Evolutionary conservation across 805 yeast species (phyloP), one percentile per base, ranked within the genome.

Genomic region (Komagataella populi): DNA sequence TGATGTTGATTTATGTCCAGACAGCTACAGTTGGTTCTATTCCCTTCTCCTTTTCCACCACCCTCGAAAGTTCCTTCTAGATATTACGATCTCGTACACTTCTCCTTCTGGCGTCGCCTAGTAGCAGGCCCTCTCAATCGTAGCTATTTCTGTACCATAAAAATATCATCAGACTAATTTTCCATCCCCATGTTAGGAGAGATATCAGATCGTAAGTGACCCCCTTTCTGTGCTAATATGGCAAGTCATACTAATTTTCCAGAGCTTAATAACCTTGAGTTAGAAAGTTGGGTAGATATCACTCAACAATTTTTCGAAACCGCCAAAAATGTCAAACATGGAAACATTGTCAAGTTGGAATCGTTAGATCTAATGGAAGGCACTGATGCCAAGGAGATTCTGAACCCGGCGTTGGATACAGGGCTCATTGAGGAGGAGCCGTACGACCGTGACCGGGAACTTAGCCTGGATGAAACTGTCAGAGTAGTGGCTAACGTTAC

Each of bases 381-480:
- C 0, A 86, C 96, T 1, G 82, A 90, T 56, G 96, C 98, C 0
- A 68, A 88, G 54, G 98, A 90, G 63, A 74, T 83, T 12, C 72
- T 80, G 52, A 87, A 87, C 61, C 70, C 72, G 8, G 78, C 77
- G 55, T 71, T 91, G 58, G 99, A 91, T 62, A 80, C 96, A 0
- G 88, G 91, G 1, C 59, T 85, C 51, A 72, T 86, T n/a, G 59
- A 65, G 24, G 56, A 59, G 1, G 86, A 81, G 43, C 53, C 70
- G 4, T 53, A 59, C 78, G 18, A 59, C 69, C 1, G 48, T 52
- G 4, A 68, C 72, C 5, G 67, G 65, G 39, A 56, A 69, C 3
- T 60, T 70, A 10, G 67, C 1, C 39, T 55, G 3, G 58, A 64
- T 30, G 70, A 71, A 44, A 76, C 80, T 0, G 66, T 75, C 3